Evolutionary conservation across 805 yeast species (phyloP), one percentile per base, ranked within the genome.

Genomic region (Sugiyamaella smithiae): DNA sequence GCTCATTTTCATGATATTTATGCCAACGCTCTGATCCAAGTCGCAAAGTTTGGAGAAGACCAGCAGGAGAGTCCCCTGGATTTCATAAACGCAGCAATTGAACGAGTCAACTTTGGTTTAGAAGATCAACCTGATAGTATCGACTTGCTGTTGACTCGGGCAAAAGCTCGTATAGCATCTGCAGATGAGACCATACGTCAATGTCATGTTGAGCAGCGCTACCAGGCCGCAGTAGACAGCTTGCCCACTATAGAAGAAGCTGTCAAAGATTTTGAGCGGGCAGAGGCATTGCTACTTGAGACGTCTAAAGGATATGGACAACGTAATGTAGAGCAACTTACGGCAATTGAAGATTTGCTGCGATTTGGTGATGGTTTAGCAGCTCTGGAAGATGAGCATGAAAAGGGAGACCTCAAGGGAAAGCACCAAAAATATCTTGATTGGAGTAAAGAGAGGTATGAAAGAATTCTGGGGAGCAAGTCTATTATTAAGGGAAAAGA

Each of bases 71-170:
- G 16, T 2, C 8, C 16, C 5, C 55, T 36, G 33, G 85, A 79
- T 42, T 86, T 73, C 62, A 81, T 87, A 46, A 77, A 77, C 9
- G 87, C 85, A 33, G 85, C 95, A 1, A 52, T 84, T 19, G 96
- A 88, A 51, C 76, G 95, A 55, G 70, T 80, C 23, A 75, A 74
- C 5, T 57, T 70, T 11, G 96, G 96, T 0, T 66, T 80, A 37
- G 76, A 71, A 8, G 63, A 68, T 41, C 74, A 68, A 53, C 74
- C 80, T 0, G 70, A 75, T 1, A 72, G 79, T 5, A 57, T 68
- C 6, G 70, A 75, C 11, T 64, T 84, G 50, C 61, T 68, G 20
- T 73, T 84, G 49, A 77, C 84, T 4, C 74, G 75, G 50, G 70
- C 84, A 31, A 76, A 78, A 56, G 74, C 57, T 14, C 45, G 45